Percentiles rank a stretch among this genome's conserved stretches.
These are phyloP conservation scores for Eutrema salsugineum DNA, from an alignment of 441 rosid genomes.

Conservation along the genomic window DNA sequence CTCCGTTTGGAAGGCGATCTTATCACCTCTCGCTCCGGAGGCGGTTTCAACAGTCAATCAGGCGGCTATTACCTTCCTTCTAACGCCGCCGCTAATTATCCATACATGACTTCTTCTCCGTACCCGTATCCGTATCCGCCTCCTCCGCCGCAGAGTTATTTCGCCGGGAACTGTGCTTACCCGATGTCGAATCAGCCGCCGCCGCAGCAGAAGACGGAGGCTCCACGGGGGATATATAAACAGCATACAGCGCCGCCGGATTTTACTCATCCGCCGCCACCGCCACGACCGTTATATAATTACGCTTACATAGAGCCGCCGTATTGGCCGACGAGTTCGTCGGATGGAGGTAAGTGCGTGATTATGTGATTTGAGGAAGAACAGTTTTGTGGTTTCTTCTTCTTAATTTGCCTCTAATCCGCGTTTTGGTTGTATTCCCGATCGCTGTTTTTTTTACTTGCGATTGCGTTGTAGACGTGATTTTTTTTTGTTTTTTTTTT, in stretches of 20 bases:
- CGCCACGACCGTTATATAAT: slow-evolving; percentile 1
- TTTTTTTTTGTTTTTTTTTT: neutral
- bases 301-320: slow-evolving; percentile 16
- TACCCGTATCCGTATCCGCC: neutral
- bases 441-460: slow-evolving; percentile 3
- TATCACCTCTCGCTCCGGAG: neutral
- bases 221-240: neutral
- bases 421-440: neutral
- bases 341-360: neutral
- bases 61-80: slow-evolving; percentile 20
- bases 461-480: slow-evolving; percentile 17
- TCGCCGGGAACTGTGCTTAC: neutral
- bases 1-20: slow-evolving; percentile 29
- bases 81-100: neutral
- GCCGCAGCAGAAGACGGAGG: neutral
- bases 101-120: no score
- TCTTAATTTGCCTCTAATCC: neutral
- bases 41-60: neutral
- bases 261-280: neutral
- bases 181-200: neutral
- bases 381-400: neutral
- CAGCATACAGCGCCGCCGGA: slow-evolving; percentile 17
- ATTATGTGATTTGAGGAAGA: slow-evolving; percentile 10
- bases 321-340: slow-evolving; percentile 1
- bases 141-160: neutral